Percentiles rank a stretch among this genome's conserved stretches.
These are phyloP conservation scores for Papiliotrema fonsecae DNA, from an alignment of 1,284 basidiomycete species.

Conservation along the genomic window DNA sequence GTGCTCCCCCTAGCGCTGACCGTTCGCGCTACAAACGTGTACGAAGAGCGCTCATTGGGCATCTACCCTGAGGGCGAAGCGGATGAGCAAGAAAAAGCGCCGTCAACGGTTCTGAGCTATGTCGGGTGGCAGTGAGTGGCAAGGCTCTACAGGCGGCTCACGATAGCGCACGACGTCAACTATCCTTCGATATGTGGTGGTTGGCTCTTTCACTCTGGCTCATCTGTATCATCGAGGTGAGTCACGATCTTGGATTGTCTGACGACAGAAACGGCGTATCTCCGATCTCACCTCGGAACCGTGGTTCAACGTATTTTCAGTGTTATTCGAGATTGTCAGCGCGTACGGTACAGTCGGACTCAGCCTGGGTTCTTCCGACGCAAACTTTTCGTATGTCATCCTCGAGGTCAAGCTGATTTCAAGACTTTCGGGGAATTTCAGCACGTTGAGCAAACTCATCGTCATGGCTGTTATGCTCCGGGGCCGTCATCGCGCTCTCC, in stretches of 20 bases:
- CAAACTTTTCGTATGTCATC: conserved; percentile 46
- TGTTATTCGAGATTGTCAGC: conserved; percentile 60
- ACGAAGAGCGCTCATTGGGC: conserved; percentile 83
- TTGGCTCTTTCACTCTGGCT: conserved; percentile 71
- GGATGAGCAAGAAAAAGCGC: conserved; percentile 47
- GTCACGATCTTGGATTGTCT: neutral
- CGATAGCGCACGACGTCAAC: conserved; percentile 63
- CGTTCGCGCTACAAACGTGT: conserved; percentile 95
- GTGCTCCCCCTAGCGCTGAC: conserved; percentile 58
- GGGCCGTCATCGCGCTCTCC: conserved; percentile 83
- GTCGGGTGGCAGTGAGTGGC: conserved; percentile 45
- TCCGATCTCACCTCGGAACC: too few species aligned
- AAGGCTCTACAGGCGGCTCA: neutral
- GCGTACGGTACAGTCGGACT: conserved; percentile 89
- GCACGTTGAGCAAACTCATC: conserved; percentile 79
- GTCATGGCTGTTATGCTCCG: conserved; percentile 83
- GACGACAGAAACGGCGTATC: conserved; percentile 52
- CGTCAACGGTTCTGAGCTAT: conserved; percentile 46
- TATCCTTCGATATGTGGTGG: conserved; percentile 95
- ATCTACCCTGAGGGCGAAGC: conserved; percentile 59
- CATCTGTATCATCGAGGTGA: conserved; percentile 80
- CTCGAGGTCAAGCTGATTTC: neutral
- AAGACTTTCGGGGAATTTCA: conserved; percentile 73
- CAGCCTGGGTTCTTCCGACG: conserved; percentile 65
- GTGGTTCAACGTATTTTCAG: conserved; percentile 76